A percentile compares a stretch with the other conserved stretches of the same genome.
These are phyloP conservation scores for Pleurotus citrinopileatus DNA, from an alignment of 768 basidiomycete species.

Conservation along the genomic window DNA sequence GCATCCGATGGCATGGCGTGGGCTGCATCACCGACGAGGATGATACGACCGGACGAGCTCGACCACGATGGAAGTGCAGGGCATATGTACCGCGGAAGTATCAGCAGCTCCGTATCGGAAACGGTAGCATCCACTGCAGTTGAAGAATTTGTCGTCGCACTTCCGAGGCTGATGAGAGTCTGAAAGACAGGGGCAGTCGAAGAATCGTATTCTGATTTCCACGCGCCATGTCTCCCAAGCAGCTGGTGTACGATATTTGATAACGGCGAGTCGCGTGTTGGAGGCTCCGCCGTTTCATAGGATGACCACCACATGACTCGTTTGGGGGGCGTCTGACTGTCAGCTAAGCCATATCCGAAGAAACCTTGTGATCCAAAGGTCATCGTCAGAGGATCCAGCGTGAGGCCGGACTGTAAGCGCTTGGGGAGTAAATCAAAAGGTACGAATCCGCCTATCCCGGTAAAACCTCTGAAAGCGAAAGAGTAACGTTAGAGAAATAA, in stretches of 20 bases:
- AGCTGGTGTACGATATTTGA: slow-evolving; percentile 25
- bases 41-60: slow-evolving; percentile 26
- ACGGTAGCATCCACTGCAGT: slow-evolving; percentile 16
- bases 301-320: slow-evolving; percentile 39
- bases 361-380: slow-evolving; percentile 36
- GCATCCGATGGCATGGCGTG: slow-evolving; percentile 42
- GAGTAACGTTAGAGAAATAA: neutral
- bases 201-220: slow-evolving; percentile 33
- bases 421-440: slow-evolving; percentile 25
- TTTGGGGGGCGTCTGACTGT: slow-evolving; percentile 3
- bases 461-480: slow-evolving; percentile 23
- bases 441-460: slow-evolving; percentile 37
- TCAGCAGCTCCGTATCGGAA: slow-evolving; percentile 14
- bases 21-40: slow-evolving; percentile 41
- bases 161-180: slow-evolving; percentile 27
- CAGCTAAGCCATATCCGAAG: slow-evolving; percentile 30
- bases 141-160: slow-evolving; percentile 3
- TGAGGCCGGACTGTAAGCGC: slow-evolving; percentile 23
- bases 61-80: slow-evolving; percentile 34
- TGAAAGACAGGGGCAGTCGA: slow-evolving; percentile 19
- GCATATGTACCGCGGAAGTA: slow-evolving; percentile 35
- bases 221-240: slow-evolving; percentile 25
- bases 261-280: slow-evolving; percentile 22
- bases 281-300: slow-evolving; percentile 28
- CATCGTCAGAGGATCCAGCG: slow-evolving; percentile 30